Conservation (phyloP, 2,329 filamentous ascomycete genomes). For the Penicillium sp. region DNA sequence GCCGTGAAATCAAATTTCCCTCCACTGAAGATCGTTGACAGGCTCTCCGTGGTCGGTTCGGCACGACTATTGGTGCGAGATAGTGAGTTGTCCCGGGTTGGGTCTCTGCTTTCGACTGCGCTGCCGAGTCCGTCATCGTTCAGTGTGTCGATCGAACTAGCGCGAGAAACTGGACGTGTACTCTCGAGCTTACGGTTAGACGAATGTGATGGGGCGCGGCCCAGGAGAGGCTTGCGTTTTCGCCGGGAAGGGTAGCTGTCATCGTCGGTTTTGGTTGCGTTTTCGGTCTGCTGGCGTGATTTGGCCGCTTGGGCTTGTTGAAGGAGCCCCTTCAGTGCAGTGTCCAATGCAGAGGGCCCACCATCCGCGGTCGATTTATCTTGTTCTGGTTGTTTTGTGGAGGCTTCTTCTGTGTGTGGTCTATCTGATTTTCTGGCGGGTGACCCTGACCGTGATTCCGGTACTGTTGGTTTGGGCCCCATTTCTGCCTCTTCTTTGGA, state of each 20-base stretch:
- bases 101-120: constrained; percentile 34
- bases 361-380: constrained; percentile 16
- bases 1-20: constrained; percentile 38
- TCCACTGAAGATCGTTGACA: constrained; percentile 37
- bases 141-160: constrained; percentile 55
- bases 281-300: constrained; percentile 31
- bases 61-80: constrained; percentile 30
- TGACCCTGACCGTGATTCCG: constrained; percentile 30
- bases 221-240: constrained; percentile 44
- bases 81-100: constrained; percentile 25
- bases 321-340: constrained; percentile 47
- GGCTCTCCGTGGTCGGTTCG: constrained; percentile 28
- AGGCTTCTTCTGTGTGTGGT: constrained; percentile 11
- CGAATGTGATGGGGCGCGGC: constrained; percentile 46
- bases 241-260: constrained; percentile 29
- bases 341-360: constrained; percentile 37
- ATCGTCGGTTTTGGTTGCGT: constrained; percentile 23
- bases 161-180: constrained; percentile 41
- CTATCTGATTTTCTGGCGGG: constrained; percentile 18
- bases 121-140: constrained; percentile 49
- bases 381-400: constrained; percentile 21
- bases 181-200: constrained; percentile 34
- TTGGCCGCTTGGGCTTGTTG: constrained; percentile 43
- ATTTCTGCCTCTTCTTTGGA: constrained; percentile 19
- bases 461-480: constrained; percentile 23